Percentiles rank a stretch among this genome's conserved stretches.
These are phyloP conservation scores for Fagus sylvatica DNA, from an alignment of 306 rosid species.

Conservation along the genomic window DNA sequence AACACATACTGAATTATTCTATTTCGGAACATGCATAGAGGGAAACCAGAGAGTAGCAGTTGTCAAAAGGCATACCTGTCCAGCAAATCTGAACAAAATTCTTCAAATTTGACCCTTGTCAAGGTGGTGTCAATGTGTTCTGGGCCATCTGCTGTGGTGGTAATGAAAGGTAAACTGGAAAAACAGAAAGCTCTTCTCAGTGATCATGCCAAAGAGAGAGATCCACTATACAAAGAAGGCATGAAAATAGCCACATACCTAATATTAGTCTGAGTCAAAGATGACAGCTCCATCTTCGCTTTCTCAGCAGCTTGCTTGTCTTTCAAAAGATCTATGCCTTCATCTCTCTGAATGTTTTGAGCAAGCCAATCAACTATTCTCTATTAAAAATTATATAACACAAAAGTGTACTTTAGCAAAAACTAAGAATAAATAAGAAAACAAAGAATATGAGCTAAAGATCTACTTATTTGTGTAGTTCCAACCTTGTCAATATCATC, in stretches of 20 bases:
- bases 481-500: constrained; percentile 94
- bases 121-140: constrained; percentile 89
- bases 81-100: constrained; percentile 82
- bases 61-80: constrained; percentile 57
- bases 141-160: constrained; percentile 90
- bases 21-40: too few relatives aligned
- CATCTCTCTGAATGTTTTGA: constrained; percentile 6
- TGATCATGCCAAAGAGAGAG: not conserved
- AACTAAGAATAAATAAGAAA: not conserved
- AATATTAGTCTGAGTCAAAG: constrained; percentile 81
- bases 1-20: too few relatives aligned
- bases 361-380: constrained; percentile 60
- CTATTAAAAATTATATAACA: constrained; percentile 30
- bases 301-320: constrained; percentile 98
- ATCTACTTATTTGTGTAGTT: not conserved
- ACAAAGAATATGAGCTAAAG: not conserved
- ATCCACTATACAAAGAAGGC: not conserved
- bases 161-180: constrained; percentile 87
- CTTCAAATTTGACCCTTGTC: constrained; percentile 87
- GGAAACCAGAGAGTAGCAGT: not conserved
- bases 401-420: not conserved
- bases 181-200: not conserved
- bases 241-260: constrained; percentile 39
- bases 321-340: constrained; percentile 82
- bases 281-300: constrained; percentile 91